Evolutionary conservation across 78 protist species (phyloP), one percentile per base, ranked within the genome.

Genomic region (Speleostelium caveatum): DNA sequence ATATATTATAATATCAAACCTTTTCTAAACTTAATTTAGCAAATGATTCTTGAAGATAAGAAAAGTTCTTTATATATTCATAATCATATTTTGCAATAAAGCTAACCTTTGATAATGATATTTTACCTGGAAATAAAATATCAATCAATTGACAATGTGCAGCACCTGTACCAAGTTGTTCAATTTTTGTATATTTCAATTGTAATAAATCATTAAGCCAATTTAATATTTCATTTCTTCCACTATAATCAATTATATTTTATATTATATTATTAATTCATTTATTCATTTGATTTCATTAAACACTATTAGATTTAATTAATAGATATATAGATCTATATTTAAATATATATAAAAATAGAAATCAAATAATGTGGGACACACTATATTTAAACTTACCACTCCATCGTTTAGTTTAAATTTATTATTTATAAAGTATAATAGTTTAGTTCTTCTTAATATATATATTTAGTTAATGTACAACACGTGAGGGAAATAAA

Each of bases 51-150:
- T 97, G 99, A 21, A 97, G 75, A 22, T 95, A 36, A 59, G 96
- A 96, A 65, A 83, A 97, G 86, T 97, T 97, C 41, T 75, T 73
- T 36, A 95, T 51, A 58, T 55, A 96, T 86, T 97, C 99, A 49
- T 94, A 75, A 65, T 97, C 99, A 35, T 51, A 86, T 80, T 87
- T 94, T 6, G 98, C 97, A 51, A 86, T 76, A 68, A 65, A 87
- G 69, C 95, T 96, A 45, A 97, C 94, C 59, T 71, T 83, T 22
- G 72, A 32, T 28, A 95, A 38, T 10, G 72, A 53, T 2, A 95
- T 92, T 22, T 62, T 65, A 38, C 96, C 95, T 42, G 94, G 94
- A 28, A 61, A 78, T 5, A 95, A 14, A 26, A 87, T 6, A 58
- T 93, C 97, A 30, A 93, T 32, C 28, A 96, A 53, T 59, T 96